Evolutionary conservation across 176 grass and related monocot genomes (phyloP).

Genomic region (barley (Hordeum vulgare)): MorexV3_pseudomolecules_assembly NC_058520.1:605712278-605712777

Average conservation of each 20-base stretch:
- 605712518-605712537: neutral
- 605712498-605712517: too few species aligned
- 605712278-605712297: too few species aligned
- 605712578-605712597: neutral
- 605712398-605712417: too few species aligned
- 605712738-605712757: neutral
- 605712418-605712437: too few species aligned
- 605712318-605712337: too few species aligned
- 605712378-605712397: too few species aligned
- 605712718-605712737: neutral
- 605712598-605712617: neutral
- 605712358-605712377: too few species aligned
- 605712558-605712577: neutral
- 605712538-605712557: neutral
- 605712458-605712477: neutral
- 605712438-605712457: neutral
- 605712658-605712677: neutral
- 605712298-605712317: too few species aligned
- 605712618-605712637: neutral
- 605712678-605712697: neutral
- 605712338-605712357: too few species aligned
- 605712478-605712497: neutral
- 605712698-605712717: neutral
- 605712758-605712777: neutral
- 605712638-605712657: neutral